Conservation (phyloP, 2,329 filamentous ascomycete genomes). For the Colletotrichum sp. region DNA sequence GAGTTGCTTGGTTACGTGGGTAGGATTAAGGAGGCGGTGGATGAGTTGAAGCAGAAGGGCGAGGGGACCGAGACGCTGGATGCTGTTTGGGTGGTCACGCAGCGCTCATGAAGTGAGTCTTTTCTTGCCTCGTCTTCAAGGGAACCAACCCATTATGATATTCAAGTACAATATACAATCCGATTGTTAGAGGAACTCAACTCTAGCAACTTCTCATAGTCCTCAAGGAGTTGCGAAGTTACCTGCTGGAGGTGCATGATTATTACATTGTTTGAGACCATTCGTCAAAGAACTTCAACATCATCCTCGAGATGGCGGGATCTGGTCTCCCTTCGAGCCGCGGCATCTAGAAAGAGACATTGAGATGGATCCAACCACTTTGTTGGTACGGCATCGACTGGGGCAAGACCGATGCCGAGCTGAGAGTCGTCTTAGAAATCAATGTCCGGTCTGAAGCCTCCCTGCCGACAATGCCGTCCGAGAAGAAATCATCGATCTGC, state of each 20-base stretch:
- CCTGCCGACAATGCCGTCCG: background rate
- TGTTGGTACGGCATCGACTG: slow-evolving; percentile 27
- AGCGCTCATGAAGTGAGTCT: background rate
- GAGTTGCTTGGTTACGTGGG: background rate
- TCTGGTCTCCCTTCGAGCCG: rapidly evolving
- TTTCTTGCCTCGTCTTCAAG: background rate
- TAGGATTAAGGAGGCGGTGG: background rate
- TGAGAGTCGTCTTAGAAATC: background rate
- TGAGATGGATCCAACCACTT: rapidly evolving
- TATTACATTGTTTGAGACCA: background rate
- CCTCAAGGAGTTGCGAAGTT: background rate
- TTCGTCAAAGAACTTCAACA: background rate
- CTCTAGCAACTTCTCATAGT: background rate
- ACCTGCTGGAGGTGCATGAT: background rate
- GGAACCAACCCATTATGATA: background rate
- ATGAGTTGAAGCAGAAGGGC: background rate
- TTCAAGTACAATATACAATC: background rate
- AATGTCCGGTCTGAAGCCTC: background rate
- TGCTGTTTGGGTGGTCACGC: slow-evolving; percentile 10
- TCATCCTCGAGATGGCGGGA: background rate
- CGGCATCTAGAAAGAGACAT: rapidly evolving
- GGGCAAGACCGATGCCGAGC: slow-evolving; percentile 26
- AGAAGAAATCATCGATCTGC: background rate
- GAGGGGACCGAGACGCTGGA: slow-evolving; percentile 4
- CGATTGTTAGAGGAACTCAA: background rate